Percentiles rank a stretch among this genome's conserved stretches.
These are phyloP conservation scores for Tephrocybe rancida DNA, from an alignment of 768 basidiomycete genomes.

Conservation along the genomic window DNA sequence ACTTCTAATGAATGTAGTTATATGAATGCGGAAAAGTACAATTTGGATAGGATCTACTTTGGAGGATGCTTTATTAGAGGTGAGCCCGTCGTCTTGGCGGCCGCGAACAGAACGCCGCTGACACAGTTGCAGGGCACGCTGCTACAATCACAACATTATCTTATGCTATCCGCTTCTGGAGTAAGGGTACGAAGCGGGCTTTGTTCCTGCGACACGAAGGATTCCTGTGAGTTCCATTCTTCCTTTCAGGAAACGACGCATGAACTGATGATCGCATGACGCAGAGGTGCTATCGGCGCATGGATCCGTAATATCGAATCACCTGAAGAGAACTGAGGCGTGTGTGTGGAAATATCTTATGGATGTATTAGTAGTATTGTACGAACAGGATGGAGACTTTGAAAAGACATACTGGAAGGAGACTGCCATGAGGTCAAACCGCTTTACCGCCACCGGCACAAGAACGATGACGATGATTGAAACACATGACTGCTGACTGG, in stretches of 20 bases:
- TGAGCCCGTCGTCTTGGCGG: conserved; percentile 36
- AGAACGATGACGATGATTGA: not conserved
- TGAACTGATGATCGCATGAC: conserved; percentile 12
- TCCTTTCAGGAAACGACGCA: conserved; percentile 12
- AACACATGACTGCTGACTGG: conserved; percentile 16
- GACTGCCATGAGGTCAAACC: conserved; percentile 3
- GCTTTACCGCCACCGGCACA: conserved; percentile 11
- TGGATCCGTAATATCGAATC: conserved; percentile 96
- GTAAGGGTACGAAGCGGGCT: conserved; percentile 94
- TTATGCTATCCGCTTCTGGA: conserved; percentile 99
- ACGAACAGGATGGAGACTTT: conserved; percentile 8
- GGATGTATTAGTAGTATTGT: conserved; percentile 16
- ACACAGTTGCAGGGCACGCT: conserved; percentile 72
- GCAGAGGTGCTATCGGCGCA: conserved; percentile 90
- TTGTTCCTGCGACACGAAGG: conserved; percentile 98
- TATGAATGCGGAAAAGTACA: conserved; percentile 99
- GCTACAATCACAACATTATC: conserved; percentile 97
- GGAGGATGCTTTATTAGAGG: conserved; percentile 99
- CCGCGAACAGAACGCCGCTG: conserved; percentile 10
- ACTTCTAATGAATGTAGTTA: conserved; percentile 53
- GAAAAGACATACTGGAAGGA: not conserved
- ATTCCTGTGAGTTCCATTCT: conserved; percentile 72
- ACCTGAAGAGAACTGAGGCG: conserved; percentile 25
- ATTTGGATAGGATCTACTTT: conserved; percentile 96
- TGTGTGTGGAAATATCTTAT: conserved; percentile 1